A percentile compares a stretch with the other conserved stretches of the same genome.
phyloP scores from a whole-genome alignment of 805 yeast species.

The Zygoascus tannicola region DNA sequence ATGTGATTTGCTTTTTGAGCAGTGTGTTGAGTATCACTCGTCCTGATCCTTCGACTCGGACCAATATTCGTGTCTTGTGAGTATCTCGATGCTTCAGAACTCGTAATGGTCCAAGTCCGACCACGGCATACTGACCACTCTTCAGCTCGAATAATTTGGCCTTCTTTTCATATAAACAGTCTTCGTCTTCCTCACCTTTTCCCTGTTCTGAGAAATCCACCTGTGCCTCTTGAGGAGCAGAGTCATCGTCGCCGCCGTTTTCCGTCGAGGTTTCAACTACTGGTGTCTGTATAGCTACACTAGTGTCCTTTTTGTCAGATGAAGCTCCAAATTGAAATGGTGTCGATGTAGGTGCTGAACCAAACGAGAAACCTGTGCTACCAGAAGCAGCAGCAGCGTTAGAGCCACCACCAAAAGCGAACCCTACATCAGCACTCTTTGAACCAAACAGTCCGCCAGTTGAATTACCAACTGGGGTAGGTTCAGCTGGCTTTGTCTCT shows the following conservation, averaged over 20 bases:
- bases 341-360: neutral
- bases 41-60: slow-evolving; percentile 84
- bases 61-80: slow-evolving; percentile 56
- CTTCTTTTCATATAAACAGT: slow-evolving; percentile 49
- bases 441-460: slow-evolving; percentile 8
- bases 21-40: slow-evolving; percentile 64
- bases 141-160: slow-evolving; percentile 57
- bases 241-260: slow-evolving; percentile 11
- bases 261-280: neutral
- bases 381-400: neutral
- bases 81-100: slow-evolving; percentile 54
- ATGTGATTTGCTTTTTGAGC: slow-evolving; percentile 49
- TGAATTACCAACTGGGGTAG: slow-evolving; percentile 6
- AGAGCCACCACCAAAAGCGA: neutral
- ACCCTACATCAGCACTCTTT: slow-evolving; percentile 1
- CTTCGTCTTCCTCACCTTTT: slow-evolving; percentile 86
- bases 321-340: neutral
- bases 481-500: slow-evolving; percentile 5
- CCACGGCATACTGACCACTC: slow-evolving; percentile 32
- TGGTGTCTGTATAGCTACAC: neutral
- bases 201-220: slow-evolving; percentile 44
- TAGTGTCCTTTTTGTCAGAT: neutral
- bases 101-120: slow-evolving; percentile 77
- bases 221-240: slow-evolving; percentile 26
- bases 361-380: slow-evolving; percentile 9